Base-by-base conservation (phyloP, 176 grass and related monocot species). In the Eragrostis curvula region DNA sequence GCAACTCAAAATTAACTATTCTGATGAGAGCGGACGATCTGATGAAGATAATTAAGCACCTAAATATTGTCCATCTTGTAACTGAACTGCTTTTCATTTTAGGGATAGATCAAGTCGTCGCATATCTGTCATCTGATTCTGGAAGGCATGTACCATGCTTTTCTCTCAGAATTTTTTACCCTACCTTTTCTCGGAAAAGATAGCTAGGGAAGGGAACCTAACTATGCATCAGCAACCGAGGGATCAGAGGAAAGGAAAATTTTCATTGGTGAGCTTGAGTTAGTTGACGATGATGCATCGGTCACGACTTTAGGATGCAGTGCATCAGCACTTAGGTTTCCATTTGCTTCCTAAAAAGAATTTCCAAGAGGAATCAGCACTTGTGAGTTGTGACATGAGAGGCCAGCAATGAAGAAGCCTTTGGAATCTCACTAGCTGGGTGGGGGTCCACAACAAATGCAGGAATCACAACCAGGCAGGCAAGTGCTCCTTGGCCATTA, bases 261-360 rank as follows among this genome's bases (percentile, higher is more conserved):
- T 23, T 29, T 7, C 23, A 57, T 57, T 46, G 72, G 40, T 24
- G n/a, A 56, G 11, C 20, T 46, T 15, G 1, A 28, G 68, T n/a
- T 76, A 64, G 72, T 83, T 87, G 66, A 80, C 10, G 66, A 83
- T 48, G 79, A 71, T 66, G 73, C 66, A 3, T 47, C 32, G 9
- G 39, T 39, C 86, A 78, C 68, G 30, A 85, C 45, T 53, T 71
- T 15, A 18, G 1, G 15, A 42, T 39, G 20, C 41, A 41, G 32
- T 57, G 50, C 61, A 68, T 67, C 53, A 11, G 9, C 44, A 53
- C 60, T 78, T 23, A 29, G 14, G 44, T 39, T 30, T 32, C 28
- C 29, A 36, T 65, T 36, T 17, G 12, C 8, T 9, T 18, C 7
- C 9, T 24, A 23, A 25, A 13, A 28, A 11, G 2, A 17, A 15